Evolutionary conservation across 805 yeast species (phyloP), one percentile per base, ranked within the genome.

Genomic region (Saccharomycopsis selenospora): DNA sequence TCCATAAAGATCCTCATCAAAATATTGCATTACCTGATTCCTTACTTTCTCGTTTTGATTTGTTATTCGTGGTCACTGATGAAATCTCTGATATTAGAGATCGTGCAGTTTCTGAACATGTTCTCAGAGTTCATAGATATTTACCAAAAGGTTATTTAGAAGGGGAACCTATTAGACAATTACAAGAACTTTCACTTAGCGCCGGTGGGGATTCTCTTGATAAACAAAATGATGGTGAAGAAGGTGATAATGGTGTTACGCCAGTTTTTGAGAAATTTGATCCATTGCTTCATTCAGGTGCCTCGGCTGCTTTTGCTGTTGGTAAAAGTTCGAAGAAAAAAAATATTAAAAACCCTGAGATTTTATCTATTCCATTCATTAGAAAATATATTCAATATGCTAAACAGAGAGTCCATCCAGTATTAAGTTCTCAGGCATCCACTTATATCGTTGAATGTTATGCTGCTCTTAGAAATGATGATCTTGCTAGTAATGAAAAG

Each of bases 11-110:
- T 58, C 98, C 99, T 2, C 96, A 90, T 66, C 85, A 86, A 64
- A 93, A 93, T 63, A 93, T 93, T 59, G 98, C 98, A 0, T 73
- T 93, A 47, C 99, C 99, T 2, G 99, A 93, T 68, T 93, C 99
- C 8, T 72, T 93, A 51, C 73, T 93, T 52, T 91, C 98, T 14
- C 95, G 99, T 79, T 93, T 93, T 61, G 99, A 93, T 75, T 75
- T 93, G 62, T 67, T 93, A 45, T 93, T 93, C 60, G 93, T 93
- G 43, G 97, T 93, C 6, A 93, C 98, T 0, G 99, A 93, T 66
- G 97, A 93, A 58, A 86, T 91, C 28, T 79, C 86, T 50, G 95
- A 88, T 53, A 73, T 77, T 20, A 79, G 83, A 60, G 98, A 93
- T 62, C 75, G 98, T 60, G 70, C 80, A 33, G 83, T 93, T 58